phyloP scores from a whole-genome alignment of 1,139 yeast genomes.

The Pneumocystis carinii region DNA sequence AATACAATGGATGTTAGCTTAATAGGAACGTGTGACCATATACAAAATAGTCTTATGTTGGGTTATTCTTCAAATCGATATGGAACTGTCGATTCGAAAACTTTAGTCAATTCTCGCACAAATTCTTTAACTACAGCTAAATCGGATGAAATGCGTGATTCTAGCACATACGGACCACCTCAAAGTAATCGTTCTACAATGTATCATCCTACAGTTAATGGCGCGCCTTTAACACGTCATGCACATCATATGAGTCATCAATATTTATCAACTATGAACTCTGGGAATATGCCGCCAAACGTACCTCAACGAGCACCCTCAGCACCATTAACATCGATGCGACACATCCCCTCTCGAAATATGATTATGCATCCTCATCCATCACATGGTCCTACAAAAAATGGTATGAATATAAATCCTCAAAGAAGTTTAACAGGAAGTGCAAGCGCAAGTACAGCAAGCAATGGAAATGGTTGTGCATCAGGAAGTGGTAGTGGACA shows the following conservation, averaged over 20 bases:
- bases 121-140: not conserved
- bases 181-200: not conserved
- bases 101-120: not conserved
- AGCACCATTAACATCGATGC: not conserved
- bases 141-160: not conserved
- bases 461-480: not conserved
- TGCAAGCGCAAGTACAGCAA: not conserved
- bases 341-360: not conserved
- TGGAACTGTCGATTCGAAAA: not conserved
- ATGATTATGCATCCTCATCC: not conserved
- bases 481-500: not conserved
- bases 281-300: not conserved
- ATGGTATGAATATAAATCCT: not conserved
- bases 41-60: not conserved
- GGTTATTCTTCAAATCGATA: slow-evolving; percentile 1
- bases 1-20: not conserved
- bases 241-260: not conserved
- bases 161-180: not conserved
- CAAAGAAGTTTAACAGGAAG: not conserved
- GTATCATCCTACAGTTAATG: not conserved
- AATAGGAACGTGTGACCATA: not conserved
- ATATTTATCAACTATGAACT: not conserved
- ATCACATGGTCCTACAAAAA: not conserved
- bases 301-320: not conserved
- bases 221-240: not conserved